Evolutionary conservation across 768 basidiomycete species (phyloP).

Genomic region (Boletellus ananas): DNA sequence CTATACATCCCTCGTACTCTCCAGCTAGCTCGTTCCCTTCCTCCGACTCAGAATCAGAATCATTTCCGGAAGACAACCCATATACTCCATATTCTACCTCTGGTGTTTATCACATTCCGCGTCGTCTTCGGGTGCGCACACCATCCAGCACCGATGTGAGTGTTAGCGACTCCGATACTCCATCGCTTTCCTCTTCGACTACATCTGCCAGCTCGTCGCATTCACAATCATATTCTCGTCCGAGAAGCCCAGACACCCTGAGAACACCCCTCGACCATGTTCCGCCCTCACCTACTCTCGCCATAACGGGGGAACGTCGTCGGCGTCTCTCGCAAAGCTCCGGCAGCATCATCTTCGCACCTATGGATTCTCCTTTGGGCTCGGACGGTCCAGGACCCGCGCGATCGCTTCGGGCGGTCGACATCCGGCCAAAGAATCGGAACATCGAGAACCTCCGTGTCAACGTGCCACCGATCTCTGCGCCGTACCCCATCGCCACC

Average conservation of each 20-base stretch:
- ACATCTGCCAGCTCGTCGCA: conserved; percentile 37
- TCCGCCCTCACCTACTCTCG: conserved; percentile 24
- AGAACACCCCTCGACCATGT: conserved; percentile 33
- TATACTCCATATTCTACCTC: conserved; percentile 14
- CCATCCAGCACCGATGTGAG: conserved; percentile 29
- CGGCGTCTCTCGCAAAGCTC: conserved; percentile 17
- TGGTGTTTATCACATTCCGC: conserved; percentile 33
- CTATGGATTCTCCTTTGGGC: conserved; percentile 10
- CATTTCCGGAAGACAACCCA: conserved; percentile 26
- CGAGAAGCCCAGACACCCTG: conserved; percentile 31
- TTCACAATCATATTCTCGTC: conserved; percentile 32
- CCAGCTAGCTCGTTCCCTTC: conserved; percentile 16
- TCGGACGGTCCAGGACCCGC: conserved; percentile 24
- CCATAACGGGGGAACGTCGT: conserved; percentile 38
- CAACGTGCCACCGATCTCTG: conserved; percentile 21
- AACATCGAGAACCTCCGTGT: conserved; percentile 30
- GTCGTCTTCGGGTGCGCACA: conserved; percentile 27
- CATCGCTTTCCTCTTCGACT: conserved; percentile 44
- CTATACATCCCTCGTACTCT: conserved; percentile 17
- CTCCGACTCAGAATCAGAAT: conserved; percentile 36
- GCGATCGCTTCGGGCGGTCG: neutral
- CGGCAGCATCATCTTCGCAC: conserved; percentile 23
- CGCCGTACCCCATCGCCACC: conserved; percentile 15
- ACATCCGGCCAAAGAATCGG: conserved; percentile 23
- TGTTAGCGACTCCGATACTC: conserved; percentile 42